These are phyloP conservation scores for Botrytis hyacinthi DNA, from an alignment of 2,329 filamentous ascomycete species.

Conservation along the genomic window DNA sequence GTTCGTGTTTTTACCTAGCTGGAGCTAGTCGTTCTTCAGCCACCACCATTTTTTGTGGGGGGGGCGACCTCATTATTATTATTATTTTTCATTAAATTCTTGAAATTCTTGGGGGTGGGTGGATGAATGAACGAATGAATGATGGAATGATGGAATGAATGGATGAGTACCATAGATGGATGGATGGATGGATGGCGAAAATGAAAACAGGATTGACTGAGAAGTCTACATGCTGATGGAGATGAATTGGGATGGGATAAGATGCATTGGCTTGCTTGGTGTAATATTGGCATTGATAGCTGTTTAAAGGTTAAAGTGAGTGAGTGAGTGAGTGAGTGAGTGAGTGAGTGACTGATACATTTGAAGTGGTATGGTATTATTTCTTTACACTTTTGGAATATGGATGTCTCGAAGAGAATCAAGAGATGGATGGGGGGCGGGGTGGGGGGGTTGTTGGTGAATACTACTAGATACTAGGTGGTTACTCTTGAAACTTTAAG, in stretches of 20 bases:
- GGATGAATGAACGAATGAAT: too few relatives aligned
- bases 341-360: background rate
- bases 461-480: background rate
- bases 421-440: background rate
- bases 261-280: background rate
- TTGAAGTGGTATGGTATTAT: background rate
- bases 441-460: background rate
- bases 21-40: background rate
- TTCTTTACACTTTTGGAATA: background rate
- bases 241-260: background rate
- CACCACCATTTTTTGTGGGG: slow-evolving; percentile 10
- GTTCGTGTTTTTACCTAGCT: background rate
- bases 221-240: background rate
- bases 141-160: background rate
- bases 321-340: background rate
- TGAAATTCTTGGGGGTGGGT: background rate
- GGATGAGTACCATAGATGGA: too few relatives aligned
- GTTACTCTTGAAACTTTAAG: background rate
- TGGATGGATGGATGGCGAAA: background rate
- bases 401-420: background rate
- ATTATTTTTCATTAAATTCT: background rate
- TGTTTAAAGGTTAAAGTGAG: background rate
- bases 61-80: background rate
- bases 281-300: background rate
- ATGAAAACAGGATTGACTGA: background rate